phyloP scores from a whole-genome alignment of 306 rosid genomes.

The Cajanus cajan region DNA sequence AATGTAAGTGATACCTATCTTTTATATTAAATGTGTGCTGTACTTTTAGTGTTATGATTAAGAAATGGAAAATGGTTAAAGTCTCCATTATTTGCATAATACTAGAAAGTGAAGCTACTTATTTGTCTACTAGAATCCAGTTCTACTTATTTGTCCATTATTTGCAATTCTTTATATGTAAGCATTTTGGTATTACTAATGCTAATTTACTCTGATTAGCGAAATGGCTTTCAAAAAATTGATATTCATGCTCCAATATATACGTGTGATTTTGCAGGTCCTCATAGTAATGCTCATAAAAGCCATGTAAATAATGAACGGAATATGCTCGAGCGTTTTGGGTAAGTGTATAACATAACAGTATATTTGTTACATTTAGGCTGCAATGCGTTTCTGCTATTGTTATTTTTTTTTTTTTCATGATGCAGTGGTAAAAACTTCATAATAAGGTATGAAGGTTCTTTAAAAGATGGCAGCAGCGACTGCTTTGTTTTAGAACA shows the following conservation, averaged over 20 bases:
- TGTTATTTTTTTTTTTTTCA: slow-evolving; percentile 1
- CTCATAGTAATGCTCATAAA: slow-evolving; percentile 59
- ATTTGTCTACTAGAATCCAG: not conserved
- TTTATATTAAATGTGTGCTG: slow-evolving; percentile 9
- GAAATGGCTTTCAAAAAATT: not conserved
- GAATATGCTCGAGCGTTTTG: slow-evolving; percentile 74
- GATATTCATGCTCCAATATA: slow-evolving; percentile 7
- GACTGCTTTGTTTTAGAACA: slow-evolving; percentile 77
- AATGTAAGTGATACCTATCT: slow-evolving; percentile 41
- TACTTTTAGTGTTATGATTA: not conserved
- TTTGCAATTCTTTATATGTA: not conserved
- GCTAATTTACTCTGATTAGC: not conserved
- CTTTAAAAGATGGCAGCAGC: slow-evolving; percentile 43
- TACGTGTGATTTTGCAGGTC: slow-evolving; percentile 52
- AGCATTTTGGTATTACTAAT: not conserved
- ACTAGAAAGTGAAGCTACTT: slow-evolving; percentile 1
- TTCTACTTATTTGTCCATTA: not conserved
- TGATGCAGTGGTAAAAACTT: slow-evolving; percentile 61
- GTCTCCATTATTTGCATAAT: not conserved
- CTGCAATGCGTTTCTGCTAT: not conserved
- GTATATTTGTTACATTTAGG: not conserved
- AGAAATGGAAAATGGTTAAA: not conserved
- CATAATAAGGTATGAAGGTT: slow-evolving; percentile 59
- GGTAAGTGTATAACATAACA: slow-evolving; percentile 42
- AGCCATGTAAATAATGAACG: slow-evolving; percentile 62